Base-by-base conservation (phyloP, 2,329 filamentous ascomycete genomes). In the Phialophora tarda region DNA sequence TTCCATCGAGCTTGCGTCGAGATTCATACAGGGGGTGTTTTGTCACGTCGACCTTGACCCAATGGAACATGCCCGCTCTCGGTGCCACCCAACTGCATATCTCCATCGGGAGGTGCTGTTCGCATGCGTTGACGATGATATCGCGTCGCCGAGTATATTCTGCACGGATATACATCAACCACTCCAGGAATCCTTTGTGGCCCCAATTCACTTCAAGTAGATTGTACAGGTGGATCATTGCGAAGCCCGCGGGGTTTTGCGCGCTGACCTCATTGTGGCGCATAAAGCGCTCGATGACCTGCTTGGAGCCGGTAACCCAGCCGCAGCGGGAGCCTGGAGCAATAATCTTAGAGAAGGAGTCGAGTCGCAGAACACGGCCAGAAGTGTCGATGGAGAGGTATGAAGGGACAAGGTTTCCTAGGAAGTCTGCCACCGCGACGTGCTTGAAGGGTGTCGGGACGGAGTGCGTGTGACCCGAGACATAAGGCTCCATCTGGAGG, bases 151-250 rank as follows among this genome's bases (percentile, higher is more conserved):
- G 82, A 1, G 93, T 95, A 76, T 99, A 99, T 78, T 93, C 87
- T 73, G 87, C 78, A 55, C 93, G 86, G 73, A 98, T 69, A 76
- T 92, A 85, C 76, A 95, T 91, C 70, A 99, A 81, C 95, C 95
- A 99, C 74, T 89, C 85, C 26, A 99, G 79, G 75, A 96, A 99
- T 1, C 93, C 93, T 50, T 87, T 84, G 75, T 99, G 95, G 38
- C 94, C 95, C 95, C 95, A 99, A 58, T 89, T 88, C 78, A 97
- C 92, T 71, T 99, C 95, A 1, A 99, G 83, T 24, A 99, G 83
- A 80, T 96, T 96, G 82, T 91, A 93, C 62, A 98, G 81, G 8
- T 94, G 83, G 24, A 95, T 82, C 80, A 98, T 94, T 0, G 91
- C 88, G 74, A 97, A 86, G 51, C 95, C 95, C 64, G 87, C 89